Conservation (phyloP, 192 early-diverging fungal species). For the Linnemannia elongata region DNA sequence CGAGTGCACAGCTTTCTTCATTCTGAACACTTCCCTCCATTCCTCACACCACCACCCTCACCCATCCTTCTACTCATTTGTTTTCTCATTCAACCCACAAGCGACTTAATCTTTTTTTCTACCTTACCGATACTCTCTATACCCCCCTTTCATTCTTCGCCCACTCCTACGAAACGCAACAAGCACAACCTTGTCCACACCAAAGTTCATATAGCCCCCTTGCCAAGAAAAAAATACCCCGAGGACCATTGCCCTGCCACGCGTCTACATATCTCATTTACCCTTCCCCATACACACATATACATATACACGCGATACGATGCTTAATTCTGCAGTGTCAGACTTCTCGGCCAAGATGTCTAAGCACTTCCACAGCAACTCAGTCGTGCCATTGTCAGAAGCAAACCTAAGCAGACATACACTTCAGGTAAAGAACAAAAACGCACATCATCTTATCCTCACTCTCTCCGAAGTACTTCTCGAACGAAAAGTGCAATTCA, state of each 20-base stretch:
- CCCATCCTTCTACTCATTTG: neutral
- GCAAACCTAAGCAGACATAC: slow-evolving; percentile 50
- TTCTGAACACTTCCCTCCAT: neutral
- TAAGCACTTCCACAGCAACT: slow-evolving; percentile 21
- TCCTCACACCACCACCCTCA: neutral
- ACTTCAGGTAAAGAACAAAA: slow-evolving; percentile 26
- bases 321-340: slow-evolving; percentile 10
- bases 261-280: no score
- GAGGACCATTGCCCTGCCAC: neutral
- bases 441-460: neutral
- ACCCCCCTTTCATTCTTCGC: no score
- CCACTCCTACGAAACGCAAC: no score
- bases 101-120: neutral
- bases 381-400: slow-evolving; percentile 41
- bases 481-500: neutral
- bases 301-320: neutral
- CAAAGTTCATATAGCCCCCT: no score
- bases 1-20: neutral
- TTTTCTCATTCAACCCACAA: neutral
- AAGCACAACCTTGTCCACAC: no score
- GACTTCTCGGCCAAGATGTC: slow-evolving; percentile 31
- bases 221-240: no score
- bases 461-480: neutral
- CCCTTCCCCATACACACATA: neutral
- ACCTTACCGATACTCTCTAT: neutral